These are phyloP conservation scores for Cupressus sempervirens DNA, from an alignment of 75 land plant species.

Conservation along the genomic window DNA sequence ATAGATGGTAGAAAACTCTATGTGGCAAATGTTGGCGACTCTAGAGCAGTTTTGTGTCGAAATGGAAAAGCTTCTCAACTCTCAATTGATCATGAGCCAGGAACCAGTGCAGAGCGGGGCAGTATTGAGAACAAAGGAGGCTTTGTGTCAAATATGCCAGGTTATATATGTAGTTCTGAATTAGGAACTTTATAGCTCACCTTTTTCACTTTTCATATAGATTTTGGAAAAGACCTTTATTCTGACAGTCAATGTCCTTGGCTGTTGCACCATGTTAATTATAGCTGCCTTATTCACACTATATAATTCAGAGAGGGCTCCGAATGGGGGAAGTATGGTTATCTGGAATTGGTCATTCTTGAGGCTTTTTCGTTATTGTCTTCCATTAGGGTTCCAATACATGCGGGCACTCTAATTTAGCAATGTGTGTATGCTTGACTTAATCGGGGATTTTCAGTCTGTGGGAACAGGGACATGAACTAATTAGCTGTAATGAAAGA, in stretches of 20 bases:
- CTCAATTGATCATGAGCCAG: slow-evolving; percentile 82
- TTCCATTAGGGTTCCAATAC: not conserved
- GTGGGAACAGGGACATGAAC: not conserved
- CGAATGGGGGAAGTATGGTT: not conserved
- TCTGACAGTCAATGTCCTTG: not conserved
- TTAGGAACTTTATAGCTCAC: not conserved
- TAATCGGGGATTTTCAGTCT: not conserved
- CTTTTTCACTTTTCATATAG: not conserved
- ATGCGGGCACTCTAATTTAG: not conserved
- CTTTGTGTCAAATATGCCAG: slow-evolving; percentile 95
- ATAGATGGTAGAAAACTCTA: slow-evolving; percentile 61
- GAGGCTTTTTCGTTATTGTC: not conserved
- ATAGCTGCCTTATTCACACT: not conserved
- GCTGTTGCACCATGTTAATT: not conserved
- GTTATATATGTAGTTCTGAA: slow-evolving; percentile 20
- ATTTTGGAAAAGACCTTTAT: no score
- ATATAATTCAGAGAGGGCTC: not conserved
- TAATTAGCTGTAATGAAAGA: not conserved
- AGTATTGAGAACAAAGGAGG: slow-evolving; percentile 73
- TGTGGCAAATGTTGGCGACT: slow-evolving; percentile 89
- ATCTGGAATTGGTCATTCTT: not conserved
- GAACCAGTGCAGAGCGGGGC: slow-evolving; percentile 32
- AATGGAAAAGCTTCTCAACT: slow-evolving; percentile 61
- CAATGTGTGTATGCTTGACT: not conserved
- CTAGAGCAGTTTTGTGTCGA: slow-evolving; percentile 72